These are phyloP conservation scores for Ruellia speciosa DNA, from an alignment of 305 asterid genomes.

Conservation along the genomic window DNA sequence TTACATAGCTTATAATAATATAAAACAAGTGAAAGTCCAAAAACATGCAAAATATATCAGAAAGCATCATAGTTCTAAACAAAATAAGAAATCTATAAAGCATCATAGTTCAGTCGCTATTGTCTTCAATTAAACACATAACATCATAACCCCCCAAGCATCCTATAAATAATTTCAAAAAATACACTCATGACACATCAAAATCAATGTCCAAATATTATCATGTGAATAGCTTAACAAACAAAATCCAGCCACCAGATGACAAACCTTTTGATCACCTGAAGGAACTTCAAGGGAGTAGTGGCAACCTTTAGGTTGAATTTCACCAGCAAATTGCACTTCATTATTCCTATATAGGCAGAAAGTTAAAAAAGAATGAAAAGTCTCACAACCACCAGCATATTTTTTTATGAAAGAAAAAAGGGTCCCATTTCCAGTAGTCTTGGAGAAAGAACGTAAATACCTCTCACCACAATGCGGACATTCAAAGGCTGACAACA, in stretches of 20 bases:
- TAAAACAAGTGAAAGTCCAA: too few relatives aligned
- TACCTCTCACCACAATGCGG: conserved; percentile 96
- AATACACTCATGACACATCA: too few relatives aligned
- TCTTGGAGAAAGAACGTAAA: conserved; percentile 14
- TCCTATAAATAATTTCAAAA: too few relatives aligned
- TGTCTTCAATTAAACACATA: too few relatives aligned
- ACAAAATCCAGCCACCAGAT: conserved; percentile 10
- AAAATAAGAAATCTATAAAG: too few relatives aligned
- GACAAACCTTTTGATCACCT: conserved; percentile 77
- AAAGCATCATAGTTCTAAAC: too few relatives aligned
- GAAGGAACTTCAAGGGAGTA: conserved; percentile 49
- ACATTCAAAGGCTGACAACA: conserved; percentile 91
- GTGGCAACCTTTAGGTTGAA: conserved; percentile 81
- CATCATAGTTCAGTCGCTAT: too few relatives aligned
- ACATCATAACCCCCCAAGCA: too few relatives aligned
- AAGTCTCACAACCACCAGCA: not conserved
- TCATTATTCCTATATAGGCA: conserved; percentile 63
- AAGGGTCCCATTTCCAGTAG: not conserved
- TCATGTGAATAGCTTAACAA: conserved; percentile 12
- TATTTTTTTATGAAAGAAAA: not conserved
- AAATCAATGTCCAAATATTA: not conserved
- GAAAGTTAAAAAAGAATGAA: conserved; percentile 18
- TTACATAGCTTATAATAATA: too few relatives aligned
- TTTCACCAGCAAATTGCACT: conserved; percentile 95
- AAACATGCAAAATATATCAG: too few relatives aligned